Percentiles rank a stretch among this genome's conserved stretches.
These are phyloP conservation scores for Alloascoidea africana DNA, from an alignment of 805 yeast genomes.

Conservation along the genomic window DNA sequence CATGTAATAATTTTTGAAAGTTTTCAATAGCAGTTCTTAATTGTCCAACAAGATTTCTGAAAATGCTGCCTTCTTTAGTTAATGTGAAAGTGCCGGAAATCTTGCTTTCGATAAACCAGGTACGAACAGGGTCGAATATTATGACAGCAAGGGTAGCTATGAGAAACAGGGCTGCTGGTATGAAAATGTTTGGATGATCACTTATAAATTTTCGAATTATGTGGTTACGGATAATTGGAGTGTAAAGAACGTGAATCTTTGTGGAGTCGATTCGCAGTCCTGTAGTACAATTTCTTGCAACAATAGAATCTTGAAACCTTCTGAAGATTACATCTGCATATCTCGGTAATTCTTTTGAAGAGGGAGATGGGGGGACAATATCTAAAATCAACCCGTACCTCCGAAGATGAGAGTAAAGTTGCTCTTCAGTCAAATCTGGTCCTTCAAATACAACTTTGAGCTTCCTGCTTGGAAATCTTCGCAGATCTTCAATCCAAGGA, in stretches of 20 bases:
- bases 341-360: slow-evolving; percentile 29
- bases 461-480: slow-evolving; percentile 52
- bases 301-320: slow-evolving; percentile 49
- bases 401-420: slow-evolving; percentile 65
- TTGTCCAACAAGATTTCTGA: slow-evolving; percentile 8
- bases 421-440: slow-evolving; percentile 62
- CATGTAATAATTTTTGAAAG: slow-evolving; percentile 20
- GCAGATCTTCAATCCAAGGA: slow-evolving; percentile 94
- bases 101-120: slow-evolving; percentile 59
- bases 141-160: slow-evolving; percentile 71
- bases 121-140: slow-evolving; percentile 87
- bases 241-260: slow-evolving; percentile 61
- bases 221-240: slow-evolving; percentile 36
- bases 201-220: slow-evolving; percentile 40
- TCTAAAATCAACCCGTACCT: slow-evolving; percentile 77
- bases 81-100: slow-evolving; percentile 37
- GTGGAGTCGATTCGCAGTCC: slow-evolving; percentile 49
- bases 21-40: slow-evolving; percentile 18
- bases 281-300: slow-evolving; percentile 84
- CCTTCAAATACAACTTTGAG: slow-evolving; percentile 67
- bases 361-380: slow-evolving; percentile 39
- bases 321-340: slow-evolving; percentile 42
- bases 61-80: slow-evolving; percentile 5
- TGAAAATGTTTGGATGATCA: slow-evolving; percentile 68
- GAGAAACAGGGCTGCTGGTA: slow-evolving; percentile 68